Percentiles rank a stretch among this genome's conserved stretches.
phyloP scores from a whole-genome alignment of 2,329 filamentous ascomycete species.

The Didymella pinodella region DNA sequence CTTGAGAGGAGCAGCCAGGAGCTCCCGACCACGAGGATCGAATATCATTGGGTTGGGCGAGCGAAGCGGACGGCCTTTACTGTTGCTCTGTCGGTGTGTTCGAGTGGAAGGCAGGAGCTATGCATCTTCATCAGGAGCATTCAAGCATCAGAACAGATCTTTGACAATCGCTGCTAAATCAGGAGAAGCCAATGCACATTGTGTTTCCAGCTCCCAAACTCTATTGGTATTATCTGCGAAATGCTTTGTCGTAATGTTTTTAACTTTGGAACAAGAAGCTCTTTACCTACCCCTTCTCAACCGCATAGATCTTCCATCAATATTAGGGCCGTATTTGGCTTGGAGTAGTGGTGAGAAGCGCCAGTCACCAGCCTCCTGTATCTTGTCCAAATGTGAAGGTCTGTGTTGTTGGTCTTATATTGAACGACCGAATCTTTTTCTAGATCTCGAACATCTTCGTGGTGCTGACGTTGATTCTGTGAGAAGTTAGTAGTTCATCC shows the following conservation, averaged over 20 bases:
- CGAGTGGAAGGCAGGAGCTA: no score
- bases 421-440: not conserved
- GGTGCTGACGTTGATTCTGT: slow-evolving; percentile 71
- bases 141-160: no score
- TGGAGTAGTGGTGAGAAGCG: not conserved
- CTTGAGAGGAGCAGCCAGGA: no score
- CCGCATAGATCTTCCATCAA: not conserved
- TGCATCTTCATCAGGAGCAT: no score
- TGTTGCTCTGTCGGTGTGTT: no score
- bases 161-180: no score
- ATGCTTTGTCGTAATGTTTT: not conserved
- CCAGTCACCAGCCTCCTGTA: not conserved
- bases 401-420: not conserved
- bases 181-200: not conserved
- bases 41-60: no score
- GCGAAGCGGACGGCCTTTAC: no score
- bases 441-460: slow-evolving; percentile 61
- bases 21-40: no score
- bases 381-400: not conserved
- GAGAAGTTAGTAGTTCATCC: slow-evolving; percentile 1
- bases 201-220: not conserved
- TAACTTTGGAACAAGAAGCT: not conserved
- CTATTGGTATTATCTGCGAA: not conserved
- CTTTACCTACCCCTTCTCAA: not conserved
- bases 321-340: not conserved